These are phyloP conservation scores for Jamesozyma lodderae DNA, from an alignment of 805 yeast genomes.

Conservation along the genomic window DNA sequence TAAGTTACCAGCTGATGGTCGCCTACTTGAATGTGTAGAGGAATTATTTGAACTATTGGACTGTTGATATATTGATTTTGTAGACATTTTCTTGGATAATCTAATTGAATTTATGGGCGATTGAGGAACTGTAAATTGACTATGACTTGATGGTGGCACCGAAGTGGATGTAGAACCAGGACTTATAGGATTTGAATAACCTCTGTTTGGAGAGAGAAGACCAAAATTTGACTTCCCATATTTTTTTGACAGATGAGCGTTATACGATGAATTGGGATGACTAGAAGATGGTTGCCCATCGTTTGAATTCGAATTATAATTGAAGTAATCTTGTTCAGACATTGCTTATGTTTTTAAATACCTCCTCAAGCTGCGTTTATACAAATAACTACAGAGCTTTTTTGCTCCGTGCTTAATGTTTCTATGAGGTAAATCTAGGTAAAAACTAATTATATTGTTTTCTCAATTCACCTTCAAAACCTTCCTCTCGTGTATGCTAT, in stretches of 20 bases:
- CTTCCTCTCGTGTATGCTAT: too few species aligned
- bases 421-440: too few species aligned
- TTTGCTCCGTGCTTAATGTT: neutral
- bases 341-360: neutral
- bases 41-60: conserved; percentile 37
- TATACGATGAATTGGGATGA: too few species aligned
- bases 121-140: neutral
- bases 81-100: neutral
- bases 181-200: neutral
- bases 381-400: too few species aligned
- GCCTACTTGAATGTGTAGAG: conserved; percentile 6
- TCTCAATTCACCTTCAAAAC: too few species aligned
- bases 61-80: neutral
- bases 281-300: too few species aligned
- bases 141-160: neutral
- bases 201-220: neutral
- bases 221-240: neutral
- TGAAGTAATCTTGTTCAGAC: conserved; percentile 3
- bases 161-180: neutral
- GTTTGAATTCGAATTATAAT: neutral
- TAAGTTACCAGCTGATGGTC: conserved; percentile 6
- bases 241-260: too few species aligned
- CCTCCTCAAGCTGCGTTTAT: too few species aligned
- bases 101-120: neutral
- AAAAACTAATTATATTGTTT: too few species aligned